Conservation (phyloP, 805 yeast species). For the Komagataella ulmi region DNA sequence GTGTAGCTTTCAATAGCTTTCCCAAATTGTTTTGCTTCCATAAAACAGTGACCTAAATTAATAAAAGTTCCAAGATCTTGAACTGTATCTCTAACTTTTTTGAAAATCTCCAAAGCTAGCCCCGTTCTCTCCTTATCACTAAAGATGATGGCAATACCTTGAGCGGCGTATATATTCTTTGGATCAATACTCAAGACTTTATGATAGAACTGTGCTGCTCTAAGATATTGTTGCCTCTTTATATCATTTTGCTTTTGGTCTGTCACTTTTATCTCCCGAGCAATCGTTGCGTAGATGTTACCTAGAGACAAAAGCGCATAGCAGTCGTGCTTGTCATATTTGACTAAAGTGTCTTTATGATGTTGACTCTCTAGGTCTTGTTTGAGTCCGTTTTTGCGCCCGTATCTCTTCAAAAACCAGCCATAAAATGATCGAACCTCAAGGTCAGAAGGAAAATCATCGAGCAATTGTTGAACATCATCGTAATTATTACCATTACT, state of each 20-base stretch:
- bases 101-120: constrained; percentile 72
- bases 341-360: constrained; percentile 74
- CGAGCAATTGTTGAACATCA: constrained; percentile 42
- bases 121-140: constrained; percentile 71
- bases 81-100: constrained; percentile 82
- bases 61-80: constrained; percentile 73
- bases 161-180: constrained; percentile 88
- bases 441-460: constrained; percentile 41
- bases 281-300: constrained; percentile 71
- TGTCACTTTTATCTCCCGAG: constrained; percentile 51
- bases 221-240: constrained; percentile 59
- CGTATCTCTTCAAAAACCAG: constrained; percentile 65
- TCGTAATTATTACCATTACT: constrained; percentile 33
- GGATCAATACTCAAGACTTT: constrained; percentile 81
- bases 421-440: constrained; percentile 88
- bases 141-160: constrained; percentile 87
- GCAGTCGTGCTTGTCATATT: constrained; percentile 74
- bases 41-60: constrained; percentile 77
- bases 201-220: constrained; percentile 87
- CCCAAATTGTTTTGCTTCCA: constrained; percentile 69
- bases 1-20: constrained; percentile 87
- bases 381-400: constrained; percentile 33
- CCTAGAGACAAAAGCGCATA: constrained; percentile 87
- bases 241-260: constrained; percentile 35
- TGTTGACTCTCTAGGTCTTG: constrained; percentile 54